phyloP scores from a whole-genome alignment of 225 moss, liverwort and hornwort genomes.

The Marchantia polymorpha region DNA sequence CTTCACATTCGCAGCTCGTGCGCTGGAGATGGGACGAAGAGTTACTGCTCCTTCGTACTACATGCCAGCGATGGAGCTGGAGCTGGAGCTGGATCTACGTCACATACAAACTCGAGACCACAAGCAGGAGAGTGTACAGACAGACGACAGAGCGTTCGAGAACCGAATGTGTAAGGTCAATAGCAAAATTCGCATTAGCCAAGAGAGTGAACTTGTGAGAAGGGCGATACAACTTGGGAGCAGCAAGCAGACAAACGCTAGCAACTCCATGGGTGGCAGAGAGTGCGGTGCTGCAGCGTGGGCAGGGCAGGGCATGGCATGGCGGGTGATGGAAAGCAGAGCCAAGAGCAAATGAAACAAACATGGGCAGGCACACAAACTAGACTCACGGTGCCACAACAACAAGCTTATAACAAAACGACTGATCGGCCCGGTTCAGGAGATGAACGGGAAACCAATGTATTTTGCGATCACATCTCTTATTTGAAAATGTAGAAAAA shows the following conservation, averaged over 20 bases:
- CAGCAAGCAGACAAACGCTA: not conserved
- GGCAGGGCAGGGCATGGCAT: no score
- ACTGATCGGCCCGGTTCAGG: slow-evolving; percentile 2
- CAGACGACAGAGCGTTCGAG: not conserved
- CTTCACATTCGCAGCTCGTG: no score
- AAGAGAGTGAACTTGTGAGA: slow-evolving; percentile 6
- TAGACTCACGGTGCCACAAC: not conserved
- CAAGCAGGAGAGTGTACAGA: no score
- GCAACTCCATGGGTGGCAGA: no score
- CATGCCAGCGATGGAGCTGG: no score
- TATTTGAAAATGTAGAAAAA: slow-evolving; percentile 42
- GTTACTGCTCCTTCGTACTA: no score
- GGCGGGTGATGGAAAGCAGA: not conserved
- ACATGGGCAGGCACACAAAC: not conserved
- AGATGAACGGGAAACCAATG: not conserved
- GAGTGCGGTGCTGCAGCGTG: not conserved
- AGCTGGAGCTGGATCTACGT: no score
- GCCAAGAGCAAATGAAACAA: slow-evolving; percentile 9
- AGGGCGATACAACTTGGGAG: not conserved
- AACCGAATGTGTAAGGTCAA: not conserved
- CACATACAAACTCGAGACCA: no score
- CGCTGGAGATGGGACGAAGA: no score
- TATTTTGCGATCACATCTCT: slow-evolving; percentile 31
- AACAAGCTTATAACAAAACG: slow-evolving; percentile 10
- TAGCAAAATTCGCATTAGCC: not conserved